Percentiles rank a stretch among this genome's conserved stretches.
These are phyloP conservation scores for Pichia eremophila DNA, from an alignment of 805 yeast species.

Conservation along the genomic window DNA sequence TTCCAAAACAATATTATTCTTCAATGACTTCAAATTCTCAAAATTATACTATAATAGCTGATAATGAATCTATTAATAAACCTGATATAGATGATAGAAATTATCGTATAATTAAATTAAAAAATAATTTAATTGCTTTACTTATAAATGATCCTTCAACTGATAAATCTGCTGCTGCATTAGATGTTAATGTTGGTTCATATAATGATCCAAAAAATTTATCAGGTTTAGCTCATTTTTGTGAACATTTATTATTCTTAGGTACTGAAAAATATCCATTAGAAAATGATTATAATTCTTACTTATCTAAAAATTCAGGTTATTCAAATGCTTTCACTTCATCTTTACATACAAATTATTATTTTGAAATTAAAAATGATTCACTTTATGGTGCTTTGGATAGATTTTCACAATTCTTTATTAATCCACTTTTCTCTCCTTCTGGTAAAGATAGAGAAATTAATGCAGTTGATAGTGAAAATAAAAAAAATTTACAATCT, in stretches of 20 bases:
- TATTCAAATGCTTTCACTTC: constrained; percentile 89
- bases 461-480: constrained; percentile 91
- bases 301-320: constrained; percentile 77
- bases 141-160: constrained; percentile 60
- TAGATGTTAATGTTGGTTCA: constrained; percentile 73
- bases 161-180: constrained; percentile 69
- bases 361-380: constrained; percentile 71
- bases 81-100: constrained; percentile 63
- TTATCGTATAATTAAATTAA: constrained; percentile 55
- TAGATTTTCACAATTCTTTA: constrained; percentile 87
- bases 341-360: constrained; percentile 81
- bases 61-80: constrained; percentile 22
- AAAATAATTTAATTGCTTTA: constrained; percentile 51
- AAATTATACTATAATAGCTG: constrained; percentile 10
- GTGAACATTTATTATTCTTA: constrained; percentile 67
- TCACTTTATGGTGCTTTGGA: constrained; percentile 82
- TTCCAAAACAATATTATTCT: not conserved
- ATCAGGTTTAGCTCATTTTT: constrained; percentile 75
- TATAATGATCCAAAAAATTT: constrained; percentile 55
- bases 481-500: constrained; percentile 85
- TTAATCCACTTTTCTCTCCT: constrained; percentile 65
- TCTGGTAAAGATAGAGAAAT: constrained; percentile 85
- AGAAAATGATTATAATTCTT: constrained; percentile 68
- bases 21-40: constrained; percentile 1
- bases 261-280: constrained; percentile 69